Evolutionary conservation across 2,329 filamentous ascomycete species (phyloP), one percentile per base, ranked within the genome.

Genomic region (Endocalyx cinctus): DNA sequence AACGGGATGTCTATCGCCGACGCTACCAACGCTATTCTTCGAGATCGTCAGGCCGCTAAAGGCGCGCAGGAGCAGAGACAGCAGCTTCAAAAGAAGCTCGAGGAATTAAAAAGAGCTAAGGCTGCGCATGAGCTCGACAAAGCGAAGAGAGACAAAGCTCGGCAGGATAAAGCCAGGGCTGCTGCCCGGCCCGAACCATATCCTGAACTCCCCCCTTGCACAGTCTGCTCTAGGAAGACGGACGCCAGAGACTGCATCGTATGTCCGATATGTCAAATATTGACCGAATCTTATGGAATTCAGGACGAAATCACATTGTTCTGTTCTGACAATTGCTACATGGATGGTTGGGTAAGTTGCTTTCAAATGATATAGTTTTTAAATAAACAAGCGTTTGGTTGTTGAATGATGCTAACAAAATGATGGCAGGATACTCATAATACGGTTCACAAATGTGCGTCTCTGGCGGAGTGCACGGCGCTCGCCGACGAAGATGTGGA

Each of bases 101-200:
- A 69, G 35, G 69, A 72, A 45, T 57, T 73, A 4, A 60, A 59
- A 13, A 57, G 69, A 36, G 70, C 69, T 17, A 69, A 64, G 47
- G 65, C 60, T 37, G 67, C 68, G 7, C 54, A 62, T 29, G 53
- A 57, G 16, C 40, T 51, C 8, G 46, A 42, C 25, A 52, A 51
- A 41, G 46, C 50, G 7, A 56, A 55, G 35, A 51, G 46, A 33
- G 50, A 57, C 20, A 54, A 57, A 31, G 37, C 44, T 10, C 45
- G 49, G 29, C 67, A 69, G 55, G 68, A 70, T 47, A 67, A 64
- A 45, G 60, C 51, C 13, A 47, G 60, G 29, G 50, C 47, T 4
- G 47, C 63, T 51, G 48, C 55, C 46, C 42, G 57, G 46, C 31
- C 52, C 46, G 26, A 17, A 43, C 52, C 47, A 4, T 53, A 60